Evolutionary conservation across 345 rosid genomes (phyloP).

Genomic region (Rubroshorea leprosula): DNA sequence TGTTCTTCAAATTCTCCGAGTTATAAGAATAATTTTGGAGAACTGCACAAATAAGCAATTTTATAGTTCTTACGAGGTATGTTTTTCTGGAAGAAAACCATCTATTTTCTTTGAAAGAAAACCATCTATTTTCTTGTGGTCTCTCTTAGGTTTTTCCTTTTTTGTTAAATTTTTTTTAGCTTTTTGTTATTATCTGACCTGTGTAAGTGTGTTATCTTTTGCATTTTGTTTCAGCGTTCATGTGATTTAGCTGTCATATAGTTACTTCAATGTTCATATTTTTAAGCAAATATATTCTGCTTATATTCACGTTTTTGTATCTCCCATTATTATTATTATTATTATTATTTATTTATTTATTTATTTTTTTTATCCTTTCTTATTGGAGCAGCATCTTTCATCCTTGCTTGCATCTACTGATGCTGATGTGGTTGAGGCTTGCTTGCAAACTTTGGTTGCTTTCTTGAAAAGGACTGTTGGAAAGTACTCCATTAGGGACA

Average conservation of each 20-base stretch:
- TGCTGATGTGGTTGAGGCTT: conserved; percentile 91
- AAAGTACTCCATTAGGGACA: conserved; percentile 72
- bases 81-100: no score
- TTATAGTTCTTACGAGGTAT: conserved; percentile 93
- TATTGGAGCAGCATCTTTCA: conserved; percentile 90
- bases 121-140: no score
- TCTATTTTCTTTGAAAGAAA: no score
- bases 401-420: conserved; percentile 88
- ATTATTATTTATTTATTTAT: no score
- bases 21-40: conserved; percentile 81
- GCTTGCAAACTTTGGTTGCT: conserved; percentile 82
- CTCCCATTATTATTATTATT: background rate
- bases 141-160: background rate
- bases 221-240: background rate
- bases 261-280: background rate
- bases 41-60: conserved; percentile 94
- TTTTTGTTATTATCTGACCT: background rate
- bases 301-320: conserved; percentile 1
- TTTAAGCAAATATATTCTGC: no score
- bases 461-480: conserved; percentile 81
- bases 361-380: background rate
- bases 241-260: background rate
- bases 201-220: background rate
- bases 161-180: background rate
- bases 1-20: conserved; percentile 87